Evolutionary conservation across 768 basidiomycete genomes (phyloP), one percentile per base, ranked within the genome.

Genomic region (Pleurotus eryngii): DNA sequence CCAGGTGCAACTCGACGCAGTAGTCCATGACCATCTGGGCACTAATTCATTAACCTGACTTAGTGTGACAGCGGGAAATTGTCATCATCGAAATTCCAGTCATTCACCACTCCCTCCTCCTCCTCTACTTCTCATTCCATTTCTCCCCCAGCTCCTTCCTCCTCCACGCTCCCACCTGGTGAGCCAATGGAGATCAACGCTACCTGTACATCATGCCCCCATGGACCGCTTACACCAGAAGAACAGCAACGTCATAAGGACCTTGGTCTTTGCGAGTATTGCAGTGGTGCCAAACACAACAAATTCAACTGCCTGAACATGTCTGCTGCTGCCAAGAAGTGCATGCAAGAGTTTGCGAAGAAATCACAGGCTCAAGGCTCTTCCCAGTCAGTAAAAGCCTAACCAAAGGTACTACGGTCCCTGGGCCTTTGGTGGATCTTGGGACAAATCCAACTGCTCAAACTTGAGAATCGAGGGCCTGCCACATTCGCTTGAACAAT

Each of bases 251-350:
- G 59, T n/a, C 67, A 65, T 27, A 35, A 49, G 15, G 60, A 63
- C 8, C 45, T 69, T 0, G 61, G 63, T 17, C 65, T 77, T 2
- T 77, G 74, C 60, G 53, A 69, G 17, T 76, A 75, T 55, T 77
- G 75, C 48, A 70, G 72, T 3, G 49, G 26, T 3, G 37, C 15
- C n/a, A 53, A 53, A 11, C 50, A 53, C 22, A 64, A 45, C 64
- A 66, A 15, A 60, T 65, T 11, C 74, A 76, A 57, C 43, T 49
- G 1, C 64, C 65, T 30, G 38, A 53, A 53, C 26, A 60, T 2
- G 60, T 67, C 40, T 76, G 74, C 62, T 64, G 53, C 30, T 60
- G 67, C 47, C 58, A 59, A 61, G 56, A 60, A 46, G 56, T 58
- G 42, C 42, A 43, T n/a, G 9, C 39, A 30, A 14, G 47, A 48